Evolutionary conservation across 208 protist species (phyloP), one percentile per base, ranked within the genome.

Genomic region (Leishmania mexicana): DNA sequence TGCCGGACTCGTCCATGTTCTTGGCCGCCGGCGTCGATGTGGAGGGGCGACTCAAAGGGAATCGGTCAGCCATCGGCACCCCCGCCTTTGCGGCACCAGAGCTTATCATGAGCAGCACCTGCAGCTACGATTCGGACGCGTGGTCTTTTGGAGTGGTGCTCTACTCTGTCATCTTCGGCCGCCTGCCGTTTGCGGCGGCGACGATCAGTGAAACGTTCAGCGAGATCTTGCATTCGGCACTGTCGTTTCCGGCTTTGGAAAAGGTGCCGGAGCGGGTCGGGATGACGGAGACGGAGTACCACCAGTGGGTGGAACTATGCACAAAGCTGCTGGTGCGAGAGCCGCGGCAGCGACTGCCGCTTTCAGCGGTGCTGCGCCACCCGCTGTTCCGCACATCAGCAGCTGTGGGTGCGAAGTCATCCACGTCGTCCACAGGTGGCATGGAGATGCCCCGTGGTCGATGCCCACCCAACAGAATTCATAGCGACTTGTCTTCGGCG

Each of bases 111-210:
- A 75, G 45, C 53, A 87, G 88, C 78, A 82, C 68, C 80, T 92
- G 83, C 83, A 88, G 83, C 77, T 83, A 72, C 86, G 93, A 97
- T 17, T 89, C 88, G 28, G 98, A 99, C 83, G 83, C 98, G 15
- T 99, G 98, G 98, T 97, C 98, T 40, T 86, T 99, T 21, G 98
- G 98, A 21, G 98, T 98, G 65, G 72, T 99, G 15, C 73, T 99
- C 2, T 99, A 97, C 82, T 89, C 91, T 47, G 84, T 99, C 82
- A 85, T 96, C 54, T 99, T 94, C 76, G 94, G 95, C 42, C 85
- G 86, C 8, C 86, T 96, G 67, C 98, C 98, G 19, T 99, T 99
- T 78, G 81, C 85, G 6, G 97, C 96, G 19, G 68, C 80, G 17
- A 90, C 78, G 35, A 76, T 91, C 53, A 85, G 78, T 38, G 86